Base-by-base conservation (phyloP, 2,329 filamentous ascomycete genomes). In the Endoconidiophora polonica region DNA sequence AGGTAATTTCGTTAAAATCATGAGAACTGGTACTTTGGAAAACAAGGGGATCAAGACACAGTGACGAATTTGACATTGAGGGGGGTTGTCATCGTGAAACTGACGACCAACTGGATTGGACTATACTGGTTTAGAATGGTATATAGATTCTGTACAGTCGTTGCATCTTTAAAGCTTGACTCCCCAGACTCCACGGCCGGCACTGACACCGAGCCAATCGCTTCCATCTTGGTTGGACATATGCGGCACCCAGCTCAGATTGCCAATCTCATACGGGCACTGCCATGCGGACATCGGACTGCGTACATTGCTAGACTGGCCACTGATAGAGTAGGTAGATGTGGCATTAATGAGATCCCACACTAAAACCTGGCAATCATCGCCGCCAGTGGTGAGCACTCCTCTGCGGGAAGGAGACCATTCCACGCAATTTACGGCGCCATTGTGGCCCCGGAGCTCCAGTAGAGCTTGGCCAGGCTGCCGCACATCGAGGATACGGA, bases 391-490 rank as follows among this genome's bases (percentile, higher is more conserved):
- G 14, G 90, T 90, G 16, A 98, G 76, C 56, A 88, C 83, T 22
- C 91, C 91, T 58, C 91, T 76, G 53, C 88, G 77, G 50, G 79
- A 76, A 0, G 87, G 90, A 6, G 86, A 94, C 91, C 91, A 98
- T 66, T 98, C 91, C 53, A 96, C 83, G 59, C 84, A 91, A 66
- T 94, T 96, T 52, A 98, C 76, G 5, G 86, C 66, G 3, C 86
- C 83, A 20, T 79, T 77, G 61, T 98, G 90, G 20, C 91, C 91
- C 44, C 85, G 85, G 37, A 98, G 78, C 63, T 98, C 91, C 23
- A 98, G 76, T 3, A 98, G 74, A 2, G 91, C 91, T 65, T 95
- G 91, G 4, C 91, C 91, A 0, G 91, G 91, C 65, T 98, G 91
- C 45, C 91, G 82, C 2, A 96, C 90, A 60, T 98, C 91, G 26